Percentiles rank a stretch among this genome's conserved stretches.
These are phyloP conservation scores for Colletotrichum sp. DNA, from an alignment of 2,329 filamentous ascomycete species.

Conservation along the genomic window DNA sequence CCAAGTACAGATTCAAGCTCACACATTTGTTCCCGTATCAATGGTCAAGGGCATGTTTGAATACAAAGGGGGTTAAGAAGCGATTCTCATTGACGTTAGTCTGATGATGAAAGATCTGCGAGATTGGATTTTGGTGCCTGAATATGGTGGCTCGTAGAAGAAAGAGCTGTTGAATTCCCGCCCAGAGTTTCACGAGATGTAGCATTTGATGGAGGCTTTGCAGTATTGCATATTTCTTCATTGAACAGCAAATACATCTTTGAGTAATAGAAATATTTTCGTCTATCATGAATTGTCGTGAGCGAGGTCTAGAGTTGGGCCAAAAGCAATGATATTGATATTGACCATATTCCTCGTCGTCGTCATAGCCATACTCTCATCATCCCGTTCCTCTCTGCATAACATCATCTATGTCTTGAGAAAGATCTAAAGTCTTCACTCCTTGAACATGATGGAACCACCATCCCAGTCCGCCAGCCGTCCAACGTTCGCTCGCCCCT, in stretches of 20 bases:
- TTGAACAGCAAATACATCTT: not conserved
- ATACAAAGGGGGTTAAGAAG: no score
- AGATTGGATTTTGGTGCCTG: accelerated
- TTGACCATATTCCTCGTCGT: accelerated
- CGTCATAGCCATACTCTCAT: not conserved
- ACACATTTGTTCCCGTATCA: no score
- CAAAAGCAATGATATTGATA: not conserved
- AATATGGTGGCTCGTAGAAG: not conserved
- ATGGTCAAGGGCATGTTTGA: no score
- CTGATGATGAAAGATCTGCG: not conserved
- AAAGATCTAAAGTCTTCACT: constrained; percentile 23
- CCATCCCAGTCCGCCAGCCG: constrained; percentile 40
- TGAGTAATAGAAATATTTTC: not conserved
- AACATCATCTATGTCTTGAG: not conserved
- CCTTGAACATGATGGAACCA: constrained; percentile 41
- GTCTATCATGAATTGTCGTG: not conserved
- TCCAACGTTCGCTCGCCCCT: constrained; percentile 39
- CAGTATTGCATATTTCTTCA: accelerated
- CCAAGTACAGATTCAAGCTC: no score
- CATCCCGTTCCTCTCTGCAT: not conserved
- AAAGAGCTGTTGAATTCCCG: accelerated
- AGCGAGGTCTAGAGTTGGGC: not conserved
- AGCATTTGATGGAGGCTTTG: accelerated
- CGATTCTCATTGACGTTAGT: not conserved
- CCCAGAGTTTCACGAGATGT: accelerated